Evolutionary conservation across 116 monocot species (phyloP).

Genomic region (Cymodocea nodosa): DNA sequence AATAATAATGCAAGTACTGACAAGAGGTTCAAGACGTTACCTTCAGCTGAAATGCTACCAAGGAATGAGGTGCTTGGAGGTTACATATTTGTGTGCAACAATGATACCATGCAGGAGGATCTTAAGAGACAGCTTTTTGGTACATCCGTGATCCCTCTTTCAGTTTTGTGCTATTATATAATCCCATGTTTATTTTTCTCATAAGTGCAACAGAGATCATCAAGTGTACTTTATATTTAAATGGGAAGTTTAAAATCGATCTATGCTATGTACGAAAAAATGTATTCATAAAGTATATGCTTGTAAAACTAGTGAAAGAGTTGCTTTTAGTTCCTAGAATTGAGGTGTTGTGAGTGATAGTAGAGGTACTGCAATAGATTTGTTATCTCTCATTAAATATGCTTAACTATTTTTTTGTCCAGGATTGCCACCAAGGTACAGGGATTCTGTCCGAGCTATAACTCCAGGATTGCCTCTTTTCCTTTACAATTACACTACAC

Average conservation of each 20-base stretch:
- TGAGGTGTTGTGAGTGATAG: neutral
- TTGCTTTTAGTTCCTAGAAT: no score
- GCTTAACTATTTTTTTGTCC: conserved; percentile 7
- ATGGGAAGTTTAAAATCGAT: no score
- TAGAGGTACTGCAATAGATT: neutral
- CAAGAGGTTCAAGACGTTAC: conserved; percentile 90
- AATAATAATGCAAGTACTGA: conserved; percentile 44
- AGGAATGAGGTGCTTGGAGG: conserved; percentile 93
- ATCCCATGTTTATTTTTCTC: neutral
- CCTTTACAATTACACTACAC: conserved; percentile 97
- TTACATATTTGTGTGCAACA: conserved; percentile 98
- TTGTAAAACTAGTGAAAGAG: no score
- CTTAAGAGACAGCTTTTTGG: conserved; percentile 93
- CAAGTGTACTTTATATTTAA: no score
- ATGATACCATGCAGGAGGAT: conserved; percentile 99
- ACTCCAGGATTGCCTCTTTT: conserved; percentile 94
- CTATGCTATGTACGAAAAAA: no score
- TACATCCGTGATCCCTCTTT: conserved; percentile 17
- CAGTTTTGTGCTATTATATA: neutral
- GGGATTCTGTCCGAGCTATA: conserved; percentile 94
- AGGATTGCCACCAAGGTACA: conserved; percentile 92
- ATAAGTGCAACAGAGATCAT: neutral
- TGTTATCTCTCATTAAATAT: neutral
- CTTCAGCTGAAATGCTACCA: conserved; percentile 89
- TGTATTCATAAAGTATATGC: no score